A percentile compares a stretch with the other conserved stretches of the same genome.
Evolutionary conservation across 208 protist genomes (phyloP).

Genomic region (Histomonas meleagridis): DNA sequence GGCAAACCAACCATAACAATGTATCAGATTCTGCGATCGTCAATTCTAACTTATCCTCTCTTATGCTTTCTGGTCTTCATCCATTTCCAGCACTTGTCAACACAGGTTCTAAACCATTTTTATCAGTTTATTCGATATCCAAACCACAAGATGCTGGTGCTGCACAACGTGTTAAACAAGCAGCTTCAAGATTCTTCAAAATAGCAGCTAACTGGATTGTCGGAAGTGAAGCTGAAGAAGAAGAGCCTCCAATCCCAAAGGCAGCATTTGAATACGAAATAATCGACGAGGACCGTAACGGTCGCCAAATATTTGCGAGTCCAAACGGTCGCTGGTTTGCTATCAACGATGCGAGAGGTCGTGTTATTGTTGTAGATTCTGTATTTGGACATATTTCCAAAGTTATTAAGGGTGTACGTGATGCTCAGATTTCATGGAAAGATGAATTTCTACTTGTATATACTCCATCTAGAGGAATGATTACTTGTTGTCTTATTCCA

Average conservation of each 20-base stretch:
- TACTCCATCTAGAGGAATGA: not conserved
- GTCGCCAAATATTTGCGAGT: not conserved
- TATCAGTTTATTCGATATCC: not conserved
- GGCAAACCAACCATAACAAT: not conserved
- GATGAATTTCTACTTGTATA: not conserved
- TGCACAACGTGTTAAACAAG: not conserved
- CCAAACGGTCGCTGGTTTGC: not conserved
- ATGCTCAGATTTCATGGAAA: constrained; percentile 23
- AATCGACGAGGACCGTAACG: not conserved
- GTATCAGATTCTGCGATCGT: not conserved
- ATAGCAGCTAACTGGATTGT: no score
- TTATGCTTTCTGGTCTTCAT: not conserved
- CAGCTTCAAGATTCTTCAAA: not conserved
- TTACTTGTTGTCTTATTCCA: not conserved
- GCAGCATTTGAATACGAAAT: not conserved
- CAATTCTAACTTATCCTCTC: not conserved
- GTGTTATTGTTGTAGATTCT: not conserved
- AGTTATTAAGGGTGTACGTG: not conserved
- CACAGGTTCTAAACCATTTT: not conserved
- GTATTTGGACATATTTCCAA: constrained; percentile 14
- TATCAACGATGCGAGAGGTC: not conserved
- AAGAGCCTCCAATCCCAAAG: not conserved
- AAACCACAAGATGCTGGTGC: no score
- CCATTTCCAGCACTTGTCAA: not conserved
- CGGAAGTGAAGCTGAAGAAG: not conserved